Evolutionary conservation across 495 filamentous ascomycete species (phyloP).

Genomic region (Cercophora newfieldiana): DNA sequence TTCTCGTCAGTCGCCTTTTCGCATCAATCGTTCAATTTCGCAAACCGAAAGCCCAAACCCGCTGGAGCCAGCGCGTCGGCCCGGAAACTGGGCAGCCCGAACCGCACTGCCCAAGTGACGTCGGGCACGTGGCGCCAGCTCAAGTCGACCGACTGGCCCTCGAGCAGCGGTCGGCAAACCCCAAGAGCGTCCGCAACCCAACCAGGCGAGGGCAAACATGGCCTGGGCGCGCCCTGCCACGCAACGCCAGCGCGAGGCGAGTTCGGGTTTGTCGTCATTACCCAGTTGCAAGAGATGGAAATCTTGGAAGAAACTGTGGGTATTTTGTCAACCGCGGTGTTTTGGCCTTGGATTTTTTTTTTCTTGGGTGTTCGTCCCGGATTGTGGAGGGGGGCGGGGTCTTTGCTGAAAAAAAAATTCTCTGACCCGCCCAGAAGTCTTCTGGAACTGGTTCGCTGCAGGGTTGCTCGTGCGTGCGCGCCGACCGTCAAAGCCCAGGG

Average conservation of each 20-base stretch:
- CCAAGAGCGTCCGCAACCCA: slow-evolving; percentile 6
- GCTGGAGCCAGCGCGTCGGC: background rate
- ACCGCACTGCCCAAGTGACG: background rate
- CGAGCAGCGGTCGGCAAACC: slow-evolving; percentile 1
- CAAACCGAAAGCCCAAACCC: too few relatives aligned
- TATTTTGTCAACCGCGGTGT: too few relatives aligned
- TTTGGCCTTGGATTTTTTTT: background rate
- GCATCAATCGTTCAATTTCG: background rate
- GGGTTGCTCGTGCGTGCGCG: background rate
- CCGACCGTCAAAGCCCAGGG: background rate
- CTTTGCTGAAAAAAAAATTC: too few relatives aligned
- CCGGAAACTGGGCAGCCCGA: background rate
- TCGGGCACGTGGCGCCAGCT: slow-evolving; percentile 4
- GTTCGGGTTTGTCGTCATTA: background rate
- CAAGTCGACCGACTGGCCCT: slow-evolving; percentile 7
- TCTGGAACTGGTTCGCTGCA: background rate
- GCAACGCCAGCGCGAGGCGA: background rate
- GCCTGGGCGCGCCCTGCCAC: background rate
- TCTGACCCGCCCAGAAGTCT: background rate
- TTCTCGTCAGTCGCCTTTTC: background rate
- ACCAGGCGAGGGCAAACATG: background rate
- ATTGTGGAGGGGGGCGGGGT: background rate
- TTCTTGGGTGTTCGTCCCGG: background rate
- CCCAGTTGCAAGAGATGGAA: background rate
- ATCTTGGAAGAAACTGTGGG: background rate